Evolutionary conservation across 139 green algal species (phyloP).

Genomic region (Mychonastes homosphaera): DNA sequence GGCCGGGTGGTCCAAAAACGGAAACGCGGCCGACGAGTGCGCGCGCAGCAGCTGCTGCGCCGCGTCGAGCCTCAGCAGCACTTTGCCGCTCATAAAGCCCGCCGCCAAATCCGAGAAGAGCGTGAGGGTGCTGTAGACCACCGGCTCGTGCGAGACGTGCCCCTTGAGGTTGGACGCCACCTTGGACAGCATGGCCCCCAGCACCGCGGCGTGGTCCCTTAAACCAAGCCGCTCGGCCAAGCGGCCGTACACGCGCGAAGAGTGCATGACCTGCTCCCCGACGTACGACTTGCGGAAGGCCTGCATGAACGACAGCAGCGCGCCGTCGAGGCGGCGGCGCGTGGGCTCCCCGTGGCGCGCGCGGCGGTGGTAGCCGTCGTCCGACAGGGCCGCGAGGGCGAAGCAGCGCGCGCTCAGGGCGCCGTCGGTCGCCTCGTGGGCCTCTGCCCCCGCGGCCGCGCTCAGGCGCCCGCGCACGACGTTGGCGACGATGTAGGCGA

Average conservation of each 20-base stretch:
- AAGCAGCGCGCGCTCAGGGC: slow-evolving; percentile 66
- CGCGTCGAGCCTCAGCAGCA: slow-evolving; percentile 88
- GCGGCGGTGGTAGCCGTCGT: slow-evolving; percentile 33
- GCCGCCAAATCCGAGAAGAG: slow-evolving; percentile 90
- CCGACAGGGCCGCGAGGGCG: slow-evolving; percentile 45
- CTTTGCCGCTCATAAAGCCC: slow-evolving; percentile 96
- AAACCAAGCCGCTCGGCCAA: slow-evolving; percentile 73
- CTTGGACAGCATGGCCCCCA: slow-evolving; percentile 84
- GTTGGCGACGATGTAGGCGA: slow-evolving; percentile 88
- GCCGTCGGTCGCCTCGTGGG: slow-evolving; percentile 67
- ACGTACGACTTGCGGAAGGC: slow-evolving; percentile 95
- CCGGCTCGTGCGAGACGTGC: slow-evolving; percentile 63
- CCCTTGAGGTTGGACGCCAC: slow-evolving; percentile 82
- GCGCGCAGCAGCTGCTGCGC: slow-evolving; percentile 72
- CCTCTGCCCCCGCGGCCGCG: neutral
- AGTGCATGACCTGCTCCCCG: slow-evolving; percentile 91
- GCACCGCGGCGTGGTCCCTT: slow-evolving; percentile 72
- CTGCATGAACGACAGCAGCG: slow-evolving; percentile 90
- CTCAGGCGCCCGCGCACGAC: slow-evolving; percentile 78
- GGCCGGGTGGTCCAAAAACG: slow-evolving; percentile 65
- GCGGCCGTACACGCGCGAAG: slow-evolving; percentile 82
- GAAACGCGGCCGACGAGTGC: slow-evolving; percentile 73
- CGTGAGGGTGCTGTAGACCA: slow-evolving; percentile 76
- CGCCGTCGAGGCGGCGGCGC: slow-evolving; percentile 83
- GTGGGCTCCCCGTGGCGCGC: slow-evolving; percentile 48